Conservation (phyloP, 2,329 filamentous ascomycete genomes). For the Hymenoscyphus linearis region DNA sequence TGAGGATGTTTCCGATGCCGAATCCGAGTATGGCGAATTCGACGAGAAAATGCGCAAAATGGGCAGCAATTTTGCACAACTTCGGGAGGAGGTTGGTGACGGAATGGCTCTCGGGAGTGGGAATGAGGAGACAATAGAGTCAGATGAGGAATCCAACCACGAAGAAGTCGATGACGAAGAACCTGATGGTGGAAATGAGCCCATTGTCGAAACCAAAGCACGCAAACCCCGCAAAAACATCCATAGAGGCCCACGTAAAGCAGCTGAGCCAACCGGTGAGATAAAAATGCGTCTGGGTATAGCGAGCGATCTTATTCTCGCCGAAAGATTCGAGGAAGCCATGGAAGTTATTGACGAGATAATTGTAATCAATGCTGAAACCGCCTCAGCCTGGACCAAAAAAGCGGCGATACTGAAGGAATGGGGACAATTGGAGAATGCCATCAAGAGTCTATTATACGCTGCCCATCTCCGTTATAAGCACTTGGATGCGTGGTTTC, state of each 20-base stretch:
- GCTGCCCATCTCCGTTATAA: constrained; percentile 59
- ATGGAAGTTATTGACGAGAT: constrained; percentile 55
- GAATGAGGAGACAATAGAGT: background rate
- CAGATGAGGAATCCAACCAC: background rate
- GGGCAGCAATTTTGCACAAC: constrained; percentile 26
- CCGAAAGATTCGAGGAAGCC: constrained; percentile 51
- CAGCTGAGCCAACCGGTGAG: constrained; percentile 63
- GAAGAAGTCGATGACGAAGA: background rate
- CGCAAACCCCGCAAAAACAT: constrained; percentile 7
- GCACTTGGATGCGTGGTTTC: constrained; percentile 53
- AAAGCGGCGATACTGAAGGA: constrained; percentile 57
- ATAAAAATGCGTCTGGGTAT: constrained; percentile 63
- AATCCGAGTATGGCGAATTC: constrained; percentile 39
- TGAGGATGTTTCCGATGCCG: constrained; percentile 30
- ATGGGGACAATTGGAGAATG: constrained; percentile 50
- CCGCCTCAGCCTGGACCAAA: constrained; percentile 59
- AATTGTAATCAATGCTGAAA: constrained; percentile 64
- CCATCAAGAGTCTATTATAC: constrained; percentile 54
- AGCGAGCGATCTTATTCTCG: constrained; percentile 64
- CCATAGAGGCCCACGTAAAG: constrained; percentile 42
- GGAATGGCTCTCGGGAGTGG: background rate
- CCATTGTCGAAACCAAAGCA: background rate
- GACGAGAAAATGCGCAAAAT: constrained; percentile 37
- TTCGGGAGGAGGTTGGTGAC: constrained; percentile 2
- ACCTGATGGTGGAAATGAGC: background rate